These are phyloP conservation scores for Annulohypoxylon truncatum DNA, from an alignment of 2,329 filamentous ascomycete species.

Conservation along the genomic window DNA sequence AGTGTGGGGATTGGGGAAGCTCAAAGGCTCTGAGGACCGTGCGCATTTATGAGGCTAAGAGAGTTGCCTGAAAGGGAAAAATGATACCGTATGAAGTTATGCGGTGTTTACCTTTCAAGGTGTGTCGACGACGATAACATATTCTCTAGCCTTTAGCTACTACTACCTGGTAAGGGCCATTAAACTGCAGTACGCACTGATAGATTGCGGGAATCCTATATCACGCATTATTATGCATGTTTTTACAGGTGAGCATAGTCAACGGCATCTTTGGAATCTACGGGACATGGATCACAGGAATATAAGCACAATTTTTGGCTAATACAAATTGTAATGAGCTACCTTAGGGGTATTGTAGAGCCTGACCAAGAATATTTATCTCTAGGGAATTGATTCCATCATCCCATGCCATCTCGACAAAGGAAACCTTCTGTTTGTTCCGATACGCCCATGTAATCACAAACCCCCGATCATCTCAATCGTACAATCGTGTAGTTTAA, in stretches of 20 bases:
- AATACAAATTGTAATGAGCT: slow-evolving; percentile 47
- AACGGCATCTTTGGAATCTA: too few species aligned
- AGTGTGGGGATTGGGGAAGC: slow-evolving; percentile 4
- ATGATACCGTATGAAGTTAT: background rate
- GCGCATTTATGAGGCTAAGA: background rate
- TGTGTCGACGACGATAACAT: background rate
- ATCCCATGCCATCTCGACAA: slow-evolving; percentile 39
- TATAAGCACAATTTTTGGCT: background rate
- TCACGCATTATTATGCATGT: too few species aligned
- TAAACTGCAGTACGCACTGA: too few species aligned
- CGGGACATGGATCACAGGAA: background rate
- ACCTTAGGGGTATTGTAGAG: slow-evolving; percentile 50
- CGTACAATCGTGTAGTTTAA: slow-evolving; percentile 40
- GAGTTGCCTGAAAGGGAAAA: slow-evolving; percentile 3
- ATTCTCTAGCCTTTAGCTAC: too few species aligned
- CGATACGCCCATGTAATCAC: slow-evolving; percentile 33
- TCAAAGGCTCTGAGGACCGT: background rate
- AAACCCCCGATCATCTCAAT: slow-evolving; percentile 39
- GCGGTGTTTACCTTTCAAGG: background rate
- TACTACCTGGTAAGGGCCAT: too few species aligned
- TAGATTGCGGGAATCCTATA: too few species aligned
- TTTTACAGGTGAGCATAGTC: too few species aligned
- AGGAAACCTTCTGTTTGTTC: slow-evolving; percentile 36
- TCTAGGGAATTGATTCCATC: slow-evolving; percentile 34
- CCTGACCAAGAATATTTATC: slow-evolving; percentile 28